Conservation (phyloP, 2,329 filamentous ascomycete genomes). For the Exserohilum turcica region DNA sequence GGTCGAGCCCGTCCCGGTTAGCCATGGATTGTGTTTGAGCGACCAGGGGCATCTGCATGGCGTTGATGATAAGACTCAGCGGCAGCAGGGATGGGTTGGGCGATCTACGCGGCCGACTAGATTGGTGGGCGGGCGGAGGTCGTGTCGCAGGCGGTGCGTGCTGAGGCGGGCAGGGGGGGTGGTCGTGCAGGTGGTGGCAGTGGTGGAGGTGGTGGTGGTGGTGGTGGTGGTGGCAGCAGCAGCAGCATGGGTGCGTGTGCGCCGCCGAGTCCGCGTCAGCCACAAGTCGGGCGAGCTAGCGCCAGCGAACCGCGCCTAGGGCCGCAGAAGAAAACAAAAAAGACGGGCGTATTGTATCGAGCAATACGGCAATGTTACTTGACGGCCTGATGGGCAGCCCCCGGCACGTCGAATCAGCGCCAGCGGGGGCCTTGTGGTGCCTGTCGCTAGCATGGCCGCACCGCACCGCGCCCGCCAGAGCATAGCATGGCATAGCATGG, state of each 20-base stretch:
- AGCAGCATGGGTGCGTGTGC: conserved; percentile 24
- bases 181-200: no score
- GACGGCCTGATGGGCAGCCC: conserved; percentile 10
- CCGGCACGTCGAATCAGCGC: conserved; percentile 5
- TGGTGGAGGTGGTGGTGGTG: no score
- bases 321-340: conserved; percentile 12
- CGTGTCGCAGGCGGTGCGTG: conserved; percentile 21
- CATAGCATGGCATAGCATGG: no score
- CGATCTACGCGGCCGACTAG: conserved; percentile 27
- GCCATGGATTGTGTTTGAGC: conserved; percentile 27
- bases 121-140: conserved; percentile 16
- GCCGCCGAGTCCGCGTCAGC: conserved; percentile 35
- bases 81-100: conserved; percentile 27
- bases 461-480: no score
- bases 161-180: conserved; percentile 21
- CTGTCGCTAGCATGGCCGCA: neutral
- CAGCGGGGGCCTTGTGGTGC: neutral
- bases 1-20: conserved; percentile 31
- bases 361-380: conserved; percentile 30
- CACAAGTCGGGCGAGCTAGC: conserved; percentile 28
- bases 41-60: conserved; percentile 35
- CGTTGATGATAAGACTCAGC: conserved; percentile 37
- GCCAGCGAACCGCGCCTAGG: conserved; percentile 17
- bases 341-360: conserved; percentile 34
- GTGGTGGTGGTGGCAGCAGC: no score